phyloP scores from a whole-genome alignment of 2,329 filamentous ascomycete genomes.

The Cladophialophora chaetospira region DNA sequence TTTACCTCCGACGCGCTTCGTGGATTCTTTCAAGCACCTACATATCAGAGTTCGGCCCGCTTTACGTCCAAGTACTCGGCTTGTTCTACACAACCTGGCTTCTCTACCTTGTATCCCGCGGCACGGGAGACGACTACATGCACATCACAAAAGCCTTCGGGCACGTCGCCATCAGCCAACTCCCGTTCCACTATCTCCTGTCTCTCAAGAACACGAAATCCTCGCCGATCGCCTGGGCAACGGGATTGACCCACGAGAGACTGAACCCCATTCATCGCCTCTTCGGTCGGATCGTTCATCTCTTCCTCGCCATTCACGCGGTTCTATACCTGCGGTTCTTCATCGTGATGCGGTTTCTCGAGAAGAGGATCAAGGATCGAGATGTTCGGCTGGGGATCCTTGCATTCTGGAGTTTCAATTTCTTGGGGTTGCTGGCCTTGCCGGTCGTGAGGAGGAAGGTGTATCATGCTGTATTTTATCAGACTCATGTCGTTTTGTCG shows the following conservation, averaged over 20 bases:
- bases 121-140: slow-evolving; percentile 54
- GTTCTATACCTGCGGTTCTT: slow-evolving; percentile 62
- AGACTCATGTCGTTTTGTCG: slow-evolving; percentile 57
- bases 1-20: slow-evolving; percentile 11
- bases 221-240: slow-evolving; percentile 54
- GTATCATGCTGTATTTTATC: slow-evolving; percentile 57
- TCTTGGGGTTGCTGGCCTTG: slow-evolving; percentile 53
- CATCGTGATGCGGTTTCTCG: slow-evolving; percentile 51
- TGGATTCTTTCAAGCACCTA: slow-evolving; percentile 29
- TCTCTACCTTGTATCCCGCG: slow-evolving; percentile 23
- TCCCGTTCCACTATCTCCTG: slow-evolving; percentile 62
- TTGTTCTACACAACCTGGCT: slow-evolving; percentile 29
- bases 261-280: slow-evolving; percentile 61
- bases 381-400: slow-evolving; percentile 61
- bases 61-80: slow-evolving; percentile 25
- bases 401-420: slow-evolving; percentile 48
- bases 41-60: slow-evolving; percentile 28
- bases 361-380: slow-evolving; percentile 56
- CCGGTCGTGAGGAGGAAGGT: slow-evolving; percentile 48
- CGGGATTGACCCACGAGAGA: slow-evolving; percentile 56
- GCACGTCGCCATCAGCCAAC: slow-evolving; percentile 60
- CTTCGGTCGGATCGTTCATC: slow-evolving; percentile 57
- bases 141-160: slow-evolving; percentile 65
- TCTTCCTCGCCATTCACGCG: slow-evolving; percentile 56
- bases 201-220: slow-evolving; percentile 37